Conservation (phyloP, 73 alveolate genomes). For the Breviolum minutum region DNA sequence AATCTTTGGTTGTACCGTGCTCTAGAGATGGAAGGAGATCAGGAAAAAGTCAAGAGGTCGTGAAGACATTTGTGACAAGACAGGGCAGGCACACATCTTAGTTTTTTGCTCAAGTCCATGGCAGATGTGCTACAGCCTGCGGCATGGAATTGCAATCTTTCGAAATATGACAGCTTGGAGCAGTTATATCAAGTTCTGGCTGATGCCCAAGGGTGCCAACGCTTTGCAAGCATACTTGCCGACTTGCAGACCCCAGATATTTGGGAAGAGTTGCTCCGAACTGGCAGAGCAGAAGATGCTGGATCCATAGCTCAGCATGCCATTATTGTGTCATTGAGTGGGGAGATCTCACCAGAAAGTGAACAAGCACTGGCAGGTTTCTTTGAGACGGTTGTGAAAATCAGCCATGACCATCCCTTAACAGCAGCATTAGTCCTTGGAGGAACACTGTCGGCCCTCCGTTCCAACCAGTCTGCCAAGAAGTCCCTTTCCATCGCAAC, state of each 20-base stretch:
- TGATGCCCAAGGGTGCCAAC: constrained; percentile 12
- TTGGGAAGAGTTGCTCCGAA: constrained; percentile 18
- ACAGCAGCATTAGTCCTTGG: constrained; percentile 47
- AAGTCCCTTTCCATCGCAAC: background rate
- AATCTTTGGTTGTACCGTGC: background rate
- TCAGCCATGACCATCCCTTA: constrained; percentile 8
- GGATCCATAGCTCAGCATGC: constrained; percentile 55
- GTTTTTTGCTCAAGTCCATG: constrained; percentile 41
- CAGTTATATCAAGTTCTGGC: background rate
- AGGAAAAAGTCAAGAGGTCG: no score
- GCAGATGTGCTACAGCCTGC: constrained; percentile 47
- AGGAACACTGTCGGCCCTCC: constrained; percentile 22
- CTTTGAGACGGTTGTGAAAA: background rate
- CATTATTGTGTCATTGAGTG: background rate
- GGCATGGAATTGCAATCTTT: constrained; percentile 51
- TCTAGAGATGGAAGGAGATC: background rate
- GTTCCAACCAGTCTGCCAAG: background rate
- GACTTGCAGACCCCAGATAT: background rate
- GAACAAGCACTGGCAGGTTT: background rate
- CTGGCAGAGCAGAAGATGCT: constrained; percentile 41
- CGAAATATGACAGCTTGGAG: background rate
- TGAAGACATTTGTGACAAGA: background rate
- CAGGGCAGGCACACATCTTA: background rate
- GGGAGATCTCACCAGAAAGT: background rate
- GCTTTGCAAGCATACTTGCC: background rate